phyloP scores from a whole-genome alignment of 176 grass and related monocot species.

The Rhipidocladum racemiflorum region DNA sequence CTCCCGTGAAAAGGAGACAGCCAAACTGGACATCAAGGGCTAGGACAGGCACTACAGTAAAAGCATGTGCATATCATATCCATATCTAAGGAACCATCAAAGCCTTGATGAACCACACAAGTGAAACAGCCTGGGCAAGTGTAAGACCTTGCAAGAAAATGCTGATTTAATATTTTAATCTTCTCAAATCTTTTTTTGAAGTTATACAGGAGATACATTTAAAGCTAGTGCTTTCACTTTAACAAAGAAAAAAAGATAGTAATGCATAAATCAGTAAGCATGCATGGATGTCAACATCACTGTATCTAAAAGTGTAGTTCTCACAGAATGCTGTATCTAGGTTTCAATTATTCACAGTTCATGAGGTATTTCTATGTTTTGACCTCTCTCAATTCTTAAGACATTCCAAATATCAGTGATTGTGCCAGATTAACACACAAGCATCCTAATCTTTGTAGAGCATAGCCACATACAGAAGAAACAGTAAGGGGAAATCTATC shows the following conservation, averaged over 20 bases:
- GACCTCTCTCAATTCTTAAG: not conserved
- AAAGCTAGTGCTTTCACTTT: not conserved
- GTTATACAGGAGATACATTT: not conserved
- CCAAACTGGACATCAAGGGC: not conserved
- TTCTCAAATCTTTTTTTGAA: not conserved
- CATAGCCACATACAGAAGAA: not conserved
- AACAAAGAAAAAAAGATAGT: not conserved
- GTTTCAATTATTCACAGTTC: not conserved
- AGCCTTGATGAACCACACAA: not conserved
- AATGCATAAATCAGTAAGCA: not conserved
- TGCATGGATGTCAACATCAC: not conserved
- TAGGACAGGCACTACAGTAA: not conserved
- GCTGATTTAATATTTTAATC: not conserved
- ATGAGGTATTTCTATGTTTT: not conserved
- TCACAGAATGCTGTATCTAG: not conserved
- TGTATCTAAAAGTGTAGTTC: not conserved
- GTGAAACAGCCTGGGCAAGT: not conserved
- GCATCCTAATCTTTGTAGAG: not conserved
- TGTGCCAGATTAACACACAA: not conserved
- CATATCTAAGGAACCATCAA: not conserved
- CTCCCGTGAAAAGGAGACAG: not conserved
- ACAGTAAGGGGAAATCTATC: not conserved
- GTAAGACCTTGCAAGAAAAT: not conserved
- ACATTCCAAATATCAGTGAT: not conserved
- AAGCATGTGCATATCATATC: not conserved